Evolutionary conservation across 768 basidiomycete genomes (phyloP), one percentile per base, ranked within the genome.

Genomic region (Trametes cinnabarina): DNA sequence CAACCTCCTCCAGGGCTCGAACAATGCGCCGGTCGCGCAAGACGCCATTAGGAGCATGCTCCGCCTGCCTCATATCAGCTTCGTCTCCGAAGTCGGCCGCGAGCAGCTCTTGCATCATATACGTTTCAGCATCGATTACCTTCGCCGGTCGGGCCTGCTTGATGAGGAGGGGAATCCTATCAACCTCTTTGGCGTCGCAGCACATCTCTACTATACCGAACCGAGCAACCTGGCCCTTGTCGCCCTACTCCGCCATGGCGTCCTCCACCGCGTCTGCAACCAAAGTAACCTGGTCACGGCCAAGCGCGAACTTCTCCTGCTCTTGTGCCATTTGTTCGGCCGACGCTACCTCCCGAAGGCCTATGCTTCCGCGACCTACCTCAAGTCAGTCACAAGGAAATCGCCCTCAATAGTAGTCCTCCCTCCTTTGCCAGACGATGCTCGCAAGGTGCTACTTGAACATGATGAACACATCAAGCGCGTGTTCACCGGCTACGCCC

Each of bases 191-290:
- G 79, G 76, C 0, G 71, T 85, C 11, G 79, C 80, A 0, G 73
- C 81, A 1, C 83, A 82, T 59, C 71, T 85, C 28, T 84, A 84
- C 74, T 84, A 86, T 63, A 81, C 82, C 1, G 87, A 90, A 67
- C 87, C 88, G 1, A 82, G 79, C 71, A 89, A 88, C 69, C 76
- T 90, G 37, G 87, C 87, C 0, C 70, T 89, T 2, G 80, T 86
- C 11, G 66, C 77, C 1, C 75, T 90, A 15, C 69, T 89, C 41
- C 80, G 80, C 34, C 72, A 72, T 4, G 87, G 87, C 8, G 76
- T 82, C 47, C 53, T 90, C 10, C 88, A 88, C 66, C 61, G 71
- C 0, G 78, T 89, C 30, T 85, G 85, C 68, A 62, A 65, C 17
- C 75, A 82, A 50, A 19, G 63, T 9, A 72, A 70, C 41, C 22